These are phyloP conservation scores for Trichoderma sp. DNA, from an alignment of 2,329 filamentous ascomycete species.

Conservation along the genomic window DNA sequence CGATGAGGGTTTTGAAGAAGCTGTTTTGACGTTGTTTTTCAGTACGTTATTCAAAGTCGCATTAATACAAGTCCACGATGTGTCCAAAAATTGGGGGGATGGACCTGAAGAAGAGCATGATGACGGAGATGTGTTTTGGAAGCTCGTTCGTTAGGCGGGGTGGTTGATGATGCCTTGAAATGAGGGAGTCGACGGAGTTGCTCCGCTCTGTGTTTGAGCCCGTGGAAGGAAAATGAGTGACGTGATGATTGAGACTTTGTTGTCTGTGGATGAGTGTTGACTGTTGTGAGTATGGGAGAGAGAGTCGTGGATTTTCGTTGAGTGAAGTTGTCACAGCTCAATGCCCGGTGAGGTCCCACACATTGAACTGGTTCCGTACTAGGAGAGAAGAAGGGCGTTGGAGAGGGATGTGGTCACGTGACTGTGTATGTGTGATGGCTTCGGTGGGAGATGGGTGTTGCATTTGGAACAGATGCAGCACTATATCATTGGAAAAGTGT, in stretches of 20 bases:
- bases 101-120: slow-evolving; percentile 53
- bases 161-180: background rate
- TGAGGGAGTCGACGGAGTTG: background rate
- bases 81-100: no score
- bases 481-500: no score
- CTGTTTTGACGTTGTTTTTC: slow-evolving; percentile 45
- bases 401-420: slow-evolving; percentile 11
- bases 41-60: no score
- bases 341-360: slow-evolving; percentile 13
- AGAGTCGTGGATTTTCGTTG: background rate
- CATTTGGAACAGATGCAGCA: no score
- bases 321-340: slow-evolving; percentile 18
- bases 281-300: background rate
- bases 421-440: background rate
- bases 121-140: background rate
- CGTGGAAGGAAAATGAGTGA: no score
- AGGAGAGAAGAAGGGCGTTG: slow-evolving; percentile 2
- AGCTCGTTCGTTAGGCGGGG: background rate
- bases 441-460: background rate
- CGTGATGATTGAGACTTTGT: background rate
- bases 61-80: no score
- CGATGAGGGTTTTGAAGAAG: slow-evolving; percentile 99
- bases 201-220: no score
- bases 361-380: background rate
- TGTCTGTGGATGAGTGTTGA: background rate